A percentile compares a stretch with the other conserved stretches of the same genome.
Evolutionary conservation across 257 asterid genomes (phyloP).

Genomic region (Knoxia roxburghii): DNA sequence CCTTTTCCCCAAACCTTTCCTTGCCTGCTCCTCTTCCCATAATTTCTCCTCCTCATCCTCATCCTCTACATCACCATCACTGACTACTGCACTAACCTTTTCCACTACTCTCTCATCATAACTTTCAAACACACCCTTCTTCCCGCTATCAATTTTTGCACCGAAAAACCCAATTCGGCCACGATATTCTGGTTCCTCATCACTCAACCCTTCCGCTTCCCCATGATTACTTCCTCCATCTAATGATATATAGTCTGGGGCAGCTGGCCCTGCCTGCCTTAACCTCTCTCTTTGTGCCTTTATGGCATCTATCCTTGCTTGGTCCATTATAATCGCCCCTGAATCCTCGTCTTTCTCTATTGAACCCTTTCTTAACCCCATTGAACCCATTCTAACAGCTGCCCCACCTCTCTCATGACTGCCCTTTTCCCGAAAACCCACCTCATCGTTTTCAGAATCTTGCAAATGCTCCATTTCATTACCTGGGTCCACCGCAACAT

Average conservation of each 20-base stretch:
- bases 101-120: conserved; percentile 53
- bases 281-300: conserved; percentile 88
- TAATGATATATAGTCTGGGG: conserved; percentile 73
- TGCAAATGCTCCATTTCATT: conserved; percentile 24
- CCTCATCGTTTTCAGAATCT: conserved; percentile 29
- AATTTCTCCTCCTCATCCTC: conserved; percentile 85
- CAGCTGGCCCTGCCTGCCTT: conserved; percentile 75
- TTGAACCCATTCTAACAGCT: conserved; percentile 32
- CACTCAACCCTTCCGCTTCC: conserved; percentile 91
- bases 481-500: conserved; percentile 15
- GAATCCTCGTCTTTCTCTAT: conserved; percentile 32
- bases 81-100: conserved; percentile 38
- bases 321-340: conserved; percentile 49
- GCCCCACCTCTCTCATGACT: conserved; percentile 34
- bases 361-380: conserved; percentile 38
- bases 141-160: conserved; percentile 51
- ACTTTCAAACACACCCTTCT: conserved; percentile 84
- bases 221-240: conserved; percentile 98
- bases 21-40: conserved; percentile 98
- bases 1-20: conserved; percentile 93
- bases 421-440: conserved; percentile 22
- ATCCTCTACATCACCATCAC: conserved; percentile 23
- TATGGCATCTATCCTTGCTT: conserved; percentile 66
- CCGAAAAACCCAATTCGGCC: conserved; percentile 89
- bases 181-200: conserved; percentile 86